Conservation (phyloP, 345 rosid genomes). For the Anastatica hierochuntica region DNA sequence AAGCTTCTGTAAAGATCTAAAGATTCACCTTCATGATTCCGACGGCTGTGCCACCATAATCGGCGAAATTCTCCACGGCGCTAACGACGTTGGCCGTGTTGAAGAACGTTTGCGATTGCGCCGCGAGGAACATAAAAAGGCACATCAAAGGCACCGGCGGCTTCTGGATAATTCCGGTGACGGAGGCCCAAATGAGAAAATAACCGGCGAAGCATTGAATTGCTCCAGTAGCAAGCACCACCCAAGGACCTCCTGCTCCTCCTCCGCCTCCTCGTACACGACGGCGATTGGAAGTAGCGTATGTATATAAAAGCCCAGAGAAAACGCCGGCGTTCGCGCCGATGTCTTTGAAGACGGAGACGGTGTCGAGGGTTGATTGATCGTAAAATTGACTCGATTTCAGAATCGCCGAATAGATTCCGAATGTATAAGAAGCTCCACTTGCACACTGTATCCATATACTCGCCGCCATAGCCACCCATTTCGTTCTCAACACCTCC, state of each 20-base stretch:
- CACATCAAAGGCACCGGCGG: slow-evolving; percentile 75
- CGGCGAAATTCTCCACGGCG: slow-evolving; percentile 58
- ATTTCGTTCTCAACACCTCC: slow-evolving; percentile 25
- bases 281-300: slow-evolving; percentile 27
- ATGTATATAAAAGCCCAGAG: slow-evolving; percentile 67
- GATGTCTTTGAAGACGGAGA: slow-evolving; percentile 93
- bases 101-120: slow-evolving; percentile 67
- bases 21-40: slow-evolving; percentile 85
- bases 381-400: slow-evolving; percentile 72
- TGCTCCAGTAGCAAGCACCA: slow-evolving; percentile 59
- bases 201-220: slow-evolving; percentile 62
- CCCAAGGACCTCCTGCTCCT: slow-evolving; percentile 50
- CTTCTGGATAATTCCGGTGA: slow-evolving; percentile 45
- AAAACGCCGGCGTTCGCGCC: slow-evolving; percentile 81
- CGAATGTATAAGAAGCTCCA: slow-evolving; percentile 74
- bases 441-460: slow-evolving; percentile 73
- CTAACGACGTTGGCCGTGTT: slow-evolving; percentile 70
- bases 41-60: slow-evolving; percentile 73
- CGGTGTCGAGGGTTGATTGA: slow-evolving; percentile 89
- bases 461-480: slow-evolving; percentile 74
- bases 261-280: not conserved
- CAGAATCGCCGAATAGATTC: slow-evolving; percentile 62
- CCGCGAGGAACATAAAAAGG: slow-evolving; percentile 52
- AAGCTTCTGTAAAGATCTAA: too few relatives aligned
- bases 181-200: slow-evolving; percentile 79